These are phyloP conservation scores for Cylindrotheca fusiformis DNA, from an alignment of 108 stramenopile species.

Conservation along the genomic window DNA sequence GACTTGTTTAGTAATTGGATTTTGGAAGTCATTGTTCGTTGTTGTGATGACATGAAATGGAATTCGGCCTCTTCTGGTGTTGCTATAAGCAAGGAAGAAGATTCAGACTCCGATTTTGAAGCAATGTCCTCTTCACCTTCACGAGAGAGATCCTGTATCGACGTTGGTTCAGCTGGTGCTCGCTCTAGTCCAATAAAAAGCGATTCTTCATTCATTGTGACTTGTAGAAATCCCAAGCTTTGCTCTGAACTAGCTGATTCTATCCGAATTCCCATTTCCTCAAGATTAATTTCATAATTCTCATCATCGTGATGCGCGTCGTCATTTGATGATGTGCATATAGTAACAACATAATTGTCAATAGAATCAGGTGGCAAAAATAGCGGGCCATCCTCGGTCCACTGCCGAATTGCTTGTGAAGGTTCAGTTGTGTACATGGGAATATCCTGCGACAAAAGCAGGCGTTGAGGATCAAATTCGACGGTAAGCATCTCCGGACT, in stretches of 20 bases:
- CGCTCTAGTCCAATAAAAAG: constrained; percentile 48
- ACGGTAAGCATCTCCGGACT: constrained; percentile 42
- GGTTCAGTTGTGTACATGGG: constrained; percentile 19
- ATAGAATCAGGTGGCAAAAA: constrained; percentile 34
- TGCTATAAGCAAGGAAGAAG: constrained; percentile 24
- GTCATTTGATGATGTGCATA: constrained; percentile 29
- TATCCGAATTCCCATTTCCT: constrained; percentile 33
- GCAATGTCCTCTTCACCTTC: too few species aligned
- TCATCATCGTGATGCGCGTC: too few species aligned
- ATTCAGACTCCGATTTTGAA: not conserved
- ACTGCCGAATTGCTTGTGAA: constrained; percentile 28
- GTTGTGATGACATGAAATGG: constrained; percentile 41
- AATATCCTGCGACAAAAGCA: constrained; percentile 13
- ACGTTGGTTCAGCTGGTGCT: not conserved
- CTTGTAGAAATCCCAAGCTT: constrained; percentile 50
- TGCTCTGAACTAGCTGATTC: constrained; percentile 19
- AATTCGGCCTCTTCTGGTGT: constrained; percentile 38
- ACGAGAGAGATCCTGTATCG: not conserved
- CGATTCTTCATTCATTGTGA: constrained; percentile 44
- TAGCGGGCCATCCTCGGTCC: constrained; percentile 29
- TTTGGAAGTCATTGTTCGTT: constrained; percentile 16
- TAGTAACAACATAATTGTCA: constrained; percentile 46
- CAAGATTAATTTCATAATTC: constrained; percentile 33
- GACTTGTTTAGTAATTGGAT: constrained; percentile 38
- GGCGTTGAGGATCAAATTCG: constrained; percentile 26